phyloP scores from a whole-genome alignment of 2,329 filamentous ascomycete species.

The Alternaria gaisen region DNA sequence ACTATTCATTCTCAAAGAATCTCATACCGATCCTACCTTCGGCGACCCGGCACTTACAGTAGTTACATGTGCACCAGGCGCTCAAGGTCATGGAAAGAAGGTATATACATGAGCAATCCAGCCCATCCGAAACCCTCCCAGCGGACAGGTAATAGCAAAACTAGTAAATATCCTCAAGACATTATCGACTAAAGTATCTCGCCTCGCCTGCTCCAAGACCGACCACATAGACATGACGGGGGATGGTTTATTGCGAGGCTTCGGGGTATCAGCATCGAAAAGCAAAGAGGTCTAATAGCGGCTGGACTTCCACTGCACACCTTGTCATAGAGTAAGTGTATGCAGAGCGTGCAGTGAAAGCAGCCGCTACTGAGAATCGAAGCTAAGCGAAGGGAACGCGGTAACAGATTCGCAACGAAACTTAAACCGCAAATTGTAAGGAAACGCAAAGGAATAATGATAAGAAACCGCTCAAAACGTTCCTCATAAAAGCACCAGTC shows the following conservation, averaged over 20 bases:
- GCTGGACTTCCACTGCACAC: not conserved
- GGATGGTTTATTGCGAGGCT: conserved; percentile 10
- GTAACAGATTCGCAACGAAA: conserved; percentile 14
- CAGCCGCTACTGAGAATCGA: conserved; percentile 11
- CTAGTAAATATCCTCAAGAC: conserved; percentile 37
- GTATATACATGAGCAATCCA: conserved; percentile 5
- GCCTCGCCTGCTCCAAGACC: conserved; percentile 2
- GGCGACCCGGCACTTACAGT: conserved; percentile 1
- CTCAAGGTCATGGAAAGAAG: conserved; percentile 5
- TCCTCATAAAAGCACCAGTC: conserved; percentile 34
- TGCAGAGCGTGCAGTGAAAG: not conserved
- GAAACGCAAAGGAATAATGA: conserved; percentile 15
- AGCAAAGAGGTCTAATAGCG: conserved; percentile 17
- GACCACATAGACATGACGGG: not conserved
- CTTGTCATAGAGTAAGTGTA: not conserved
- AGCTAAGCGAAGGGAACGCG: conserved; percentile 19
- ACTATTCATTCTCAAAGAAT: not conserved
- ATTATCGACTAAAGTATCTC: conserved; percentile 31
- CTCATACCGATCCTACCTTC: not conserved
- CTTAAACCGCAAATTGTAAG: conserved; percentile 2
- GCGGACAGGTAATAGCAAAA: conserved; percentile 24
- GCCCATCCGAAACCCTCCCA: conserved; percentile 29
- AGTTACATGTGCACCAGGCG: not conserved
- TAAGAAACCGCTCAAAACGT: conserved; percentile 28
- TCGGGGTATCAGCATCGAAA: conserved; percentile 31